Percentiles rank a stretch among this genome's conserved stretches.
Evolutionary conservation across 257 asterid species (phyloP).

Genomic region (Galeopsis tetrahit): DNA sequence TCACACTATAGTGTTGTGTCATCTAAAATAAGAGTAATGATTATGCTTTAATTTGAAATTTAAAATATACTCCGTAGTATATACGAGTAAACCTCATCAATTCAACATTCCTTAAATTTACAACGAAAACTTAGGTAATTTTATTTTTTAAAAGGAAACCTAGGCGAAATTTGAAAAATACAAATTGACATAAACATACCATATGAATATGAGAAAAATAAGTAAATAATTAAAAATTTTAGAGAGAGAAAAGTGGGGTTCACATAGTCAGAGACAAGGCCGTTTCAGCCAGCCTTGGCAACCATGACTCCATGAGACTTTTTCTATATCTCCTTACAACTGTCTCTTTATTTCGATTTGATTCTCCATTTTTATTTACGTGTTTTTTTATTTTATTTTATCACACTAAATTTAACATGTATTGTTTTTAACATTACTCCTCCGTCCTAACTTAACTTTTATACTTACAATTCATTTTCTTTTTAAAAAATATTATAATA

Average conservation of each 20-base stretch:
- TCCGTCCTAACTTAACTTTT: too few relatives aligned
- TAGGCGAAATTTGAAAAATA: neutral
- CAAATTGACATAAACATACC: neutral
- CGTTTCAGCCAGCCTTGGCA: conserved; percentile 5
- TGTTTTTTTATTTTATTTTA: too few relatives aligned
- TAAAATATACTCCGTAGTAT: neutral
- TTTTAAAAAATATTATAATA: too few relatives aligned
- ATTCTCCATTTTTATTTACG: too few relatives aligned
- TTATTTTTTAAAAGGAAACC: too few relatives aligned
- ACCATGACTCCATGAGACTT: conserved; percentile 18
- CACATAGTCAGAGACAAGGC: conserved; percentile 20
- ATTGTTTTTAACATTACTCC: too few relatives aligned
- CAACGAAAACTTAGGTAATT: neutral
- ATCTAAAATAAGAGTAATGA: neutral
- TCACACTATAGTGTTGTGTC: neutral
- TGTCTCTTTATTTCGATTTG: neutral
- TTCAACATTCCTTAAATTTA: neutral
- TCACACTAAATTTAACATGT: too few relatives aligned
- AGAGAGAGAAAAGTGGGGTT: conserved; percentile 31
- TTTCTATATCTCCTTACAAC: neutral
- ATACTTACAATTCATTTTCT: too few relatives aligned
- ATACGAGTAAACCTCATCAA: neutral
- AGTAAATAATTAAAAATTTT: neutral
- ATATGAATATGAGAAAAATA: neutral
- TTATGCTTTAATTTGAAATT: neutral